Evolutionary conservation across 768 basidiomycete genomes (phyloP), one percentile per base, ranked within the genome.

Genomic region (Peribolospora kevripleyi): DNA sequence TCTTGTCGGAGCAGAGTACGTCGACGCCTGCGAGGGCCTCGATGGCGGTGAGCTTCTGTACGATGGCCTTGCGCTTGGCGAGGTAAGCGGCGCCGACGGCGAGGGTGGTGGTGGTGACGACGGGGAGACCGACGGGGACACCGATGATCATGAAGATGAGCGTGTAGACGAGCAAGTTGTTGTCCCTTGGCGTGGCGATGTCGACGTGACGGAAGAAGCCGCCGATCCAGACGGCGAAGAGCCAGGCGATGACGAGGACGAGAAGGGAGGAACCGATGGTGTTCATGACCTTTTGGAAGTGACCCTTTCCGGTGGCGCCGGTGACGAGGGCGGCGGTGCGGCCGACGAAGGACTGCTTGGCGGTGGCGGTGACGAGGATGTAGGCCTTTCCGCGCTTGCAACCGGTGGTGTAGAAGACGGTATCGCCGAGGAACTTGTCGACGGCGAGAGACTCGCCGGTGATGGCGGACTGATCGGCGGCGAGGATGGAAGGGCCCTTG

Each of bases 1-100:
- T 71, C 66, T 72, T 71, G 57, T 72, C 70, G 25, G 66, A 63
- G 61, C 69, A 71, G 38, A 73, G 65, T 48, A 74, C 69, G 53
- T 73, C 71, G 46, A 74, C 73, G 50, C 73, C 73, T 13, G 73
- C 73, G n/a, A 74, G 66, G 11, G 69, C 69, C 58, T 74, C 73
- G 60, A 74, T 74, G 42, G 73, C 72, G 1, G 73, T 73, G 25
- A 74, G 62, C 59, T 72, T 72, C 61, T 73, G 72, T 3, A 74
- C 73, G 60, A 74, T 74, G 9, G 70, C 70, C 56, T 73, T 67
- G 14, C 68, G 63, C 41, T 67, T 62, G 5, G 71, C 70, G 53
- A 72, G 66, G 60, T 70, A 71, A 3, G 71, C 70, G 25, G 73
- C 70, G 50, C 73, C 71, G 59, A 73, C 70, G 39, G 73, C 69